These are phyloP conservation scores for Pseudoperonospora humuli DNA, from an alignment of 352 stramenopile genomes.

Conservation along the genomic window DNA sequence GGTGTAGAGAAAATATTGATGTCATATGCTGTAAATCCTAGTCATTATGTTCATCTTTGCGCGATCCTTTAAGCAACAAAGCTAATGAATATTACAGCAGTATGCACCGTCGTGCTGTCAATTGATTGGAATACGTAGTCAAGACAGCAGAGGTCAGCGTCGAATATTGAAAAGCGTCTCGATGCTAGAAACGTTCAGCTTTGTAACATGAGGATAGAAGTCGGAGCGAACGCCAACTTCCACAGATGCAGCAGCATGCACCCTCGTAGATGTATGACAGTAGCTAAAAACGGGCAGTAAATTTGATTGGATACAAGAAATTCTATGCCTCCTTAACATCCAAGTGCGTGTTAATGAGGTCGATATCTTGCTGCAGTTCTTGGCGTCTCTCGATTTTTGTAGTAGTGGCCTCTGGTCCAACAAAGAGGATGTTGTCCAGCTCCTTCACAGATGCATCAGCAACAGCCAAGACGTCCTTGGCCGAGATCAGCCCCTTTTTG, in stretches of 20 bases:
- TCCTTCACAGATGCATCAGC: constrained; percentile 33
- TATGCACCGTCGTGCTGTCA: constrained; percentile 39
- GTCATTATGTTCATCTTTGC: too few relatives aligned
- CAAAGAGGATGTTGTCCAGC: constrained; percentile 39
- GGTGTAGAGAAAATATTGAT: constrained; percentile 8
- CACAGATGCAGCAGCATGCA: constrained; percentile 63
- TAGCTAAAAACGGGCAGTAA: constrained; percentile 3
- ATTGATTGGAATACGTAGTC: background rate
- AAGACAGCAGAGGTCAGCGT: constrained; percentile 1
- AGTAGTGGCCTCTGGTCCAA: constrained; percentile 27
- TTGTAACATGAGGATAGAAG: constrained; percentile 46
- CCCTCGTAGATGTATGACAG: constrained; percentile 25
- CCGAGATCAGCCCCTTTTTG: constrained; percentile 51
- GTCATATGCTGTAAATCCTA: constrained; percentile 13
- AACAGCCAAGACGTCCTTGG: constrained; percentile 44
- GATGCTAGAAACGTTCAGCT: constrained; percentile 17
- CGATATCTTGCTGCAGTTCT: constrained; percentile 40
- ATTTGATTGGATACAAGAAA: constrained; percentile 19
- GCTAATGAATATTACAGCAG: constrained; percentile 36
- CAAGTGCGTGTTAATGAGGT: constrained; percentile 18
- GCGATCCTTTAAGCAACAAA: too few relatives aligned
- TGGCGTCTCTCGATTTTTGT: constrained; percentile 30
- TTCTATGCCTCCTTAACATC: constrained; percentile 7
- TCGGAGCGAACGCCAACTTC: constrained; percentile 17
- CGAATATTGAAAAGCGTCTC: background rate